Base-by-base conservation (phyloP, 306 rosid genomes). In the Quercus gilva region DNA sequence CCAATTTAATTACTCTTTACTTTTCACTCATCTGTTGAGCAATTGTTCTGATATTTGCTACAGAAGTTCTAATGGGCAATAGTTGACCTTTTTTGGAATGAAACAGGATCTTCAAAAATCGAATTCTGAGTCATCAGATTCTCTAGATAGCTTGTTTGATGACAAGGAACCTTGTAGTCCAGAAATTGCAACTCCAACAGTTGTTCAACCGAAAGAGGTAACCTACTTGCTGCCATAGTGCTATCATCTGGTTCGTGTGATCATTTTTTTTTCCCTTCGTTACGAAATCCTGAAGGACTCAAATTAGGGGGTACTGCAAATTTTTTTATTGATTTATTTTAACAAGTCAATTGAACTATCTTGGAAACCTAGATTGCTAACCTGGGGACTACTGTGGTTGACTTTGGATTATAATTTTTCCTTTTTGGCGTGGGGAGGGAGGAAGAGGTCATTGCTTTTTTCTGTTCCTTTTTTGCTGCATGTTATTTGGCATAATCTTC, bases 91-190 rank as follows among this genome's bases (percentile, higher is more conserved):
- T 67, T 69, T 83, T 80, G 76, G 74, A 75, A 81, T 76, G 77
- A 74, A 63, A 80, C 33, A 92, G 93, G 91, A 59, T 76, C 84
- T 81, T 67, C 86, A 69, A 78, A 88, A 67, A 64, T 82, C 94
- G 75, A 87, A 88, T 82, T 84, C 90, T 29, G 68, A 77, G 74
- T 92, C 96, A 71, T 91, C 94, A 0, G 98, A 95, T 91, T 95
- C 98, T 78, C 88, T 92, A 64, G 99, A 91, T 74, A 85, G 92
- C 81, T 90, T 93, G 78, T 93, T 95, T 90, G 93, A 78, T 82
- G 95, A 94, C 80, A 81, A 85, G 74, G 92, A 80, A 76, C 79
- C 23, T 76, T 77, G 72, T 69, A 74, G 78, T 74, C 75, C 81
- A 1, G 91, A 91, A 68, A 52, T 86, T 69, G 15, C 17, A 13